These are phyloP conservation scores for Vigna trinervia DNA, from an alignment of 306 rosid genomes.

Conservation along the genomic window DNA sequence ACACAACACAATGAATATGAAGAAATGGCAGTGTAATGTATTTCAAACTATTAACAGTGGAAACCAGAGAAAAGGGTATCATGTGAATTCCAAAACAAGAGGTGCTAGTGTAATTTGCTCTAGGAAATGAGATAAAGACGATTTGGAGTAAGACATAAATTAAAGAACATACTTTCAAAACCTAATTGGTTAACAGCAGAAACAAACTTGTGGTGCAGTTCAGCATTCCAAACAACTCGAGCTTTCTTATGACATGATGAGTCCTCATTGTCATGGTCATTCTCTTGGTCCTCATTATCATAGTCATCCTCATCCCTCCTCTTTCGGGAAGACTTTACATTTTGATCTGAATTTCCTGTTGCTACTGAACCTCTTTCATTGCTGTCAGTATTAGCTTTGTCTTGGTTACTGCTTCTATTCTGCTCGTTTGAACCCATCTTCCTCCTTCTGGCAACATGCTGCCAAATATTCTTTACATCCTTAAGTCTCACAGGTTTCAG, in stretches of 20 bases:
- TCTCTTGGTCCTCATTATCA: constrained; percentile 60
- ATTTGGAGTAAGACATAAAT: background rate
- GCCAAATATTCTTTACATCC: constrained; percentile 93
- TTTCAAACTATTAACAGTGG: background rate
- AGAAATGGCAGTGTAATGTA: background rate
- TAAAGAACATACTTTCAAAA: constrained; percentile 77
- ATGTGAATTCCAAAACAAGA: background rate
- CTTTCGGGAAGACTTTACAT: constrained; percentile 61
- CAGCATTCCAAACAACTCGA: constrained; percentile 90
- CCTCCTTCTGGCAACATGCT: constrained; percentile 85
- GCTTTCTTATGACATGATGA: constrained; percentile 74
- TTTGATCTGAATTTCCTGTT: constrained; percentile 59
- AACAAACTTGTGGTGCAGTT: constrained; percentile 90
- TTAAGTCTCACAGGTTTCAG: constrained; percentile 89
- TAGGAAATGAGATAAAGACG: background rate
- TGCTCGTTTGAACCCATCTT: constrained; percentile 59
- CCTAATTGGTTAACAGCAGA: constrained; percentile 87
- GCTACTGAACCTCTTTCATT: constrained; percentile 50
- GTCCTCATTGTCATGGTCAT: constrained; percentile 64
- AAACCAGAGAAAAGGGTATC: background rate
- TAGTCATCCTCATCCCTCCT: constrained; percentile 80
- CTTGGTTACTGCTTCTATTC: constrained; percentile 48
- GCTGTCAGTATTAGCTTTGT: constrained; percentile 41
- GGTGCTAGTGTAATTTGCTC: background rate
- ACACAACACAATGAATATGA: background rate